Evolutionary conservation across 371 early-diverging fungal species (phyloP), one percentile per base, ranked within the genome.

Genomic region (Mucor sp.): DNA sequence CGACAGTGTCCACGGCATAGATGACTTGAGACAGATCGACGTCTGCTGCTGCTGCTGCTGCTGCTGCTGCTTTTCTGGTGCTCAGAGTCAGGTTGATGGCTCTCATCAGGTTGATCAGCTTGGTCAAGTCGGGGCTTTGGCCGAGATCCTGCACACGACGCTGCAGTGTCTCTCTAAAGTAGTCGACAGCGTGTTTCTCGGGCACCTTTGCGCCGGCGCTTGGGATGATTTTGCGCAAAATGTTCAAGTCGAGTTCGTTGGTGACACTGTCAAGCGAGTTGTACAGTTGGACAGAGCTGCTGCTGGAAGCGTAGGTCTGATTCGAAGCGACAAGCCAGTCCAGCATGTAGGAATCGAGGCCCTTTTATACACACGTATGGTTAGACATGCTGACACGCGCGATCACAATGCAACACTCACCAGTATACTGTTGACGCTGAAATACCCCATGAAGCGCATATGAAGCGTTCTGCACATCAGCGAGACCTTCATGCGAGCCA

Each of bases 341-440:
- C 25, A 76, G 53, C 17, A 72, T 37, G 21, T 25, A 25, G 8
- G 63, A 62, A 43, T 66, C 56, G 4, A 68, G 11, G 3, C 60
- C 65, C 77, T 80, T 80, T 35, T 35, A 12, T 12, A 1, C 0
- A 65, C 12, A 17, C 37, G 17, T 35, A 32, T 9, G 17, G 19
- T 57, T 57, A 17, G 15, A 33, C 17, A 57, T 19, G 11, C 5
- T 32, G 8, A n/a, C n/a, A n/a, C 55, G n/a, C 56, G 19, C 30
- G 4, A 5, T 15, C 12, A 1, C 28, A 0, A 27, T 14, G 23
- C 9, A 19, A 44, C 17, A 60, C 75, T 50, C 73, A 82, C 86
- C 75, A 84, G 43, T 25, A 84, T 66, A 60, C 84, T 80, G 17
- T 76, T 71, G 56, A 72, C 70, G 30, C 68, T 75, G 43, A 75